Base-by-base conservation (phyloP, 495 filamentous ascomycete species). In the Penicillium diatomitis region DNA sequence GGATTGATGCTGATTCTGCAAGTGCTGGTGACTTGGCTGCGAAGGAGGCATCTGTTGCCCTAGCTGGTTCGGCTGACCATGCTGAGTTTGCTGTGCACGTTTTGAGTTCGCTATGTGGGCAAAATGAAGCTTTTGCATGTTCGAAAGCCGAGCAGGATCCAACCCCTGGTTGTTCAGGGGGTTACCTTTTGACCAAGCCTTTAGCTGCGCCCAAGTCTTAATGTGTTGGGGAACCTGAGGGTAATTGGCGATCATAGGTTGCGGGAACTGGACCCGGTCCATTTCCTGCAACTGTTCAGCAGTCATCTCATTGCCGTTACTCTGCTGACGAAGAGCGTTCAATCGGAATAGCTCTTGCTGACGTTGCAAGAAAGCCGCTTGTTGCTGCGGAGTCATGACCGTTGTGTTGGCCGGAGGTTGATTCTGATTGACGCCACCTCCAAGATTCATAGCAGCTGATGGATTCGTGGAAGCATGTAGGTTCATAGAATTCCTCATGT, bases 151-250 rank as follows among this genome's bases (percentile, higher is more conserved):
- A 8, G 66, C 56, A 5, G 74, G 41, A 30, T 75, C 69, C 1
- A 70, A 58, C 2, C 67, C 64, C 3, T 65, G 62, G 12, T 60
- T 68, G 12, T 61, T 48, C 37, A 72, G 70, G n/a, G 68, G 68
- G 54, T 82, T 83, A 40, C 70, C 58, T 2, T 51, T 43, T 2
- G 79, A 66, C 72, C 76, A 86, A 37, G 78, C 65, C 61, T 87
- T 90, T 0, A 94, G 67, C 43, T 85, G 79, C 30, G 73, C 75
- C 87, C 87, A 94, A 47, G 80, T 83, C 58, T 80, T 84, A 11
- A 85, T 64, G 3, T 82, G 64, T 10, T 74, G 75, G 3, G 86
- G 83, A 0, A 83, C 62, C 8, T 69, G 67, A 40, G 67, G 47
- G 38, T 52, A 48, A 44, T 53, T 66, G 40, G 57, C 66, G 5